Percentiles rank a stretch among this genome's conserved stretches.
These are phyloP conservation scores for Hypholoma fasciculare DNA, from an alignment of 768 basidiomycete species.

Conservation along the genomic window DNA sequence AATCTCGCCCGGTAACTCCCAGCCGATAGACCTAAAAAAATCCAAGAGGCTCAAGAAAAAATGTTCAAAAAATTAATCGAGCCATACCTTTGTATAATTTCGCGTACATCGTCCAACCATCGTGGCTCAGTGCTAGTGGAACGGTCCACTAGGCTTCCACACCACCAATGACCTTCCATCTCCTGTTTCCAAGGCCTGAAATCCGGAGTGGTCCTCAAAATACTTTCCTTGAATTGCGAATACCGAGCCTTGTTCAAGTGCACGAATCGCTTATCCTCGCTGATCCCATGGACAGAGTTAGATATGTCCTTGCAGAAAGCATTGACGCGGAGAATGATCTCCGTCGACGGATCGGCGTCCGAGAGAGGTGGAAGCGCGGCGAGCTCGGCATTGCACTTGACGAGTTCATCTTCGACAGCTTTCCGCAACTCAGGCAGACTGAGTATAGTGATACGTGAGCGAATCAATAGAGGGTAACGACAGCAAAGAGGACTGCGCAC, in stretches of 20 bases:
- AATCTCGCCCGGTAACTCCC: constrained; percentile 36
- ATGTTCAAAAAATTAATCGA: neutral
- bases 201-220: constrained; percentile 32
- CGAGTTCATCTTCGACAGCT: constrained; percentile 41
- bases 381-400: constrained; percentile 31
- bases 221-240: constrained; percentile 26
- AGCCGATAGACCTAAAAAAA: constrained; percentile 29
- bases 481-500: constrained; percentile 33
- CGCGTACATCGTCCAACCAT: constrained; percentile 23
- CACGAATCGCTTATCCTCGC: constrained; percentile 22
- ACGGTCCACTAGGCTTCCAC: neutral
- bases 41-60: neutral
- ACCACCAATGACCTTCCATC: neutral
- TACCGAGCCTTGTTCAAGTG: constrained; percentile 30
- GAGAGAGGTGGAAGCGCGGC: constrained; percentile 38
- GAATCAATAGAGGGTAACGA: neutral
- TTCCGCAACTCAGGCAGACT: constrained; percentile 49
- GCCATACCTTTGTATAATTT: constrained; percentile 27
- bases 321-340: constrained; percentile 44
- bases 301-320: constrained; percentile 39
- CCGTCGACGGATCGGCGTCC: constrained; percentile 39
- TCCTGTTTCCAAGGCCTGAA: constrained; percentile 26
- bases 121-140: constrained; percentile 7
- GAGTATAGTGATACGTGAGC: neutral
- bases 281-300: constrained; percentile 25